phyloP scores from a whole-genome alignment of 2,329 filamentous ascomycete species.

The Ustulina deusta region DNA sequence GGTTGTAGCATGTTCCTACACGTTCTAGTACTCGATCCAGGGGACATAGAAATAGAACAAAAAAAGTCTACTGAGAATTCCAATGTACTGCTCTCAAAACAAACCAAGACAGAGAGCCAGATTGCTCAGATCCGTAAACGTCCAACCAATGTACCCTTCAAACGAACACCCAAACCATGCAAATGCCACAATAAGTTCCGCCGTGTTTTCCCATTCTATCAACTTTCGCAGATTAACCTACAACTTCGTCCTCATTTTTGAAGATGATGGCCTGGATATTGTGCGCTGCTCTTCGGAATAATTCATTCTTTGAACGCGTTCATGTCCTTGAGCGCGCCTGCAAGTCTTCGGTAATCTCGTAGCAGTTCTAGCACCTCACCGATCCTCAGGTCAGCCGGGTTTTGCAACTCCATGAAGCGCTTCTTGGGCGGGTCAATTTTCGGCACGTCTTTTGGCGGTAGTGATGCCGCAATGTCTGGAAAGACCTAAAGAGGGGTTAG shows the following conservation, averaged over 20 bases:
- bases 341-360: constrained; percentile 79
- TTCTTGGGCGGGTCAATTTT: constrained; percentile 75
- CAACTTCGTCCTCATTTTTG: not conserved
- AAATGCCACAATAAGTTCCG: constrained; percentile 32
- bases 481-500: constrained; percentile 61
- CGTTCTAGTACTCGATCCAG: not conserved
- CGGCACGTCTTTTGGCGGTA: constrained; percentile 66
- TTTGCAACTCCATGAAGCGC: constrained; percentile 78
- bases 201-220: constrained; percentile 2
- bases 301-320: constrained; percentile 66
- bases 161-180: constrained; percentile 45
- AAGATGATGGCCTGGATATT: not conserved
- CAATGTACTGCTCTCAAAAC: not conserved
- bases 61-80: constrained; percentile 2
- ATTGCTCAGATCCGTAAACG: constrained; percentile 20
- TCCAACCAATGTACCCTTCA: constrained; percentile 9
- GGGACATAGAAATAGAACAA: not conserved
- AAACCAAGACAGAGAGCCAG: not conserved
- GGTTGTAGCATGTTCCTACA: not conserved
- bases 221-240: constrained; percentile 3
- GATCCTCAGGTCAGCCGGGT: constrained; percentile 76
- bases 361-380: constrained; percentile 80
- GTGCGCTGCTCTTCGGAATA: not conserved
- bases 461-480: constrained; percentile 67
- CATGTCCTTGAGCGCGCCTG: constrained; percentile 71